Base-by-base conservation (phyloP, 129 eudicot genomes). In the Flaveria linearis region DNA sequence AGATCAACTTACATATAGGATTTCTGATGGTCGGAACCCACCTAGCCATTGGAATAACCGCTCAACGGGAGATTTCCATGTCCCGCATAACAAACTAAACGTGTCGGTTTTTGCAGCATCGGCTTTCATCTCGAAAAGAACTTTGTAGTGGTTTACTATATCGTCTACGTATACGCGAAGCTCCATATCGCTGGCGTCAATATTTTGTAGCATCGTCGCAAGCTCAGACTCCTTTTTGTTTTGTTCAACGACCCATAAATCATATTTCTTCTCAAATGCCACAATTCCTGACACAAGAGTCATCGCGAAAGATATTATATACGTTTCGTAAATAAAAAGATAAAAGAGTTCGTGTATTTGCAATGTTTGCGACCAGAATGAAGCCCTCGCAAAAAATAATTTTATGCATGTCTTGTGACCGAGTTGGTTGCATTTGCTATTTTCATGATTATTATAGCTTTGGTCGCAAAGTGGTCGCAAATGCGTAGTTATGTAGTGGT, bases 1-100 rank as follows among this genome's bases (percentile, higher is more conserved):
- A 39, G 55, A 15, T 3, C 18, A 73, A 53, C 64, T 85, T 82
- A 86, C 98, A 39, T 87, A 84, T 42, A 93, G 78, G 62, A 93
- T 81, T 70, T 93, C 89, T 5, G 98, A 93, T 2, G 98, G 95
- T 2, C 86, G 82, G 52, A 93, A 93, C 55, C 98, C 98, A 17
- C 98, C 98, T 28, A 93, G 80, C 98, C 98, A 93, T 14, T 84
- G 88, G 82, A 93, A 90, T 56, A 93, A 78, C 43, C 88, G 85
- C 82, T 93, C 98, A 26, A 90, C 87, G 0, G 98, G 84, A 43
- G 98, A 78, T 78, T 82, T 86, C 94, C 94, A 93, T 36, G 84
- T 73, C 55, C 98, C 98, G 26, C 85, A 88, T 53, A 88, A 75
- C 77, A 93, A 64, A 78, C 84, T 84, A 86, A 93, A 88, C 46